These are phyloP conservation scores for Jamesozyma hellenica DNA, from an alignment of 805 yeast genomes.

Conservation along the genomic window DNA sequence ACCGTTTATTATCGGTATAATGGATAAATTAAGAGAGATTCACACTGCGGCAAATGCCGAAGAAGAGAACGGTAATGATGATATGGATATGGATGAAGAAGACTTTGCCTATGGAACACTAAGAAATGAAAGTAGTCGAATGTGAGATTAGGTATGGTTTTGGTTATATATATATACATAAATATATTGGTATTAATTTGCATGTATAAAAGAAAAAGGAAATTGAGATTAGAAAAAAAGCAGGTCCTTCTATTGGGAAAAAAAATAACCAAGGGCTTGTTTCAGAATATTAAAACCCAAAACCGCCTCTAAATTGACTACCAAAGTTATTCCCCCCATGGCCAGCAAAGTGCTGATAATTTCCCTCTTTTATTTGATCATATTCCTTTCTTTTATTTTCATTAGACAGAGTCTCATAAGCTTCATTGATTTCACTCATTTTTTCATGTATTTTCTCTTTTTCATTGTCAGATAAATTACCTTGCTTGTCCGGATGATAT, in stretches of 20 bases:
- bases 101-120: conserved; percentile 4
- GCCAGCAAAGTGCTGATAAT: background rate
- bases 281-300: conserved; percentile 1
- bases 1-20: conserved; percentile 68
- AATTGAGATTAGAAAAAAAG: no score
- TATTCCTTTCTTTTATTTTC: conserved; percentile 53
- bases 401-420: conserved; percentile 75
- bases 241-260: no score
- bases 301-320: conserved; percentile 4
- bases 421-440: conserved; percentile 89
- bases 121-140: conserved; percentile 4
- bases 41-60: conserved; percentile 14
- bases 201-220: no score
- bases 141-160: background rate
- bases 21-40: conserved; percentile 64
- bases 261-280: no score
- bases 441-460: conserved; percentile 64
- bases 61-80: conserved; percentile 1
- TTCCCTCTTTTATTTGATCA: conserved; percentile 37
- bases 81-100: conserved; percentile 3
- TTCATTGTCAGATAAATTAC: conserved; percentile 45
- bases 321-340: conserved; percentile 9
- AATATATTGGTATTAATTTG: background rate
- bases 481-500: conserved; percentile 88
- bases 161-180: background rate